These are phyloP conservation scores for Populus hybrid DNA, from an alignment of 441 rosid genomes.

Conservation along the genomic window DNA sequence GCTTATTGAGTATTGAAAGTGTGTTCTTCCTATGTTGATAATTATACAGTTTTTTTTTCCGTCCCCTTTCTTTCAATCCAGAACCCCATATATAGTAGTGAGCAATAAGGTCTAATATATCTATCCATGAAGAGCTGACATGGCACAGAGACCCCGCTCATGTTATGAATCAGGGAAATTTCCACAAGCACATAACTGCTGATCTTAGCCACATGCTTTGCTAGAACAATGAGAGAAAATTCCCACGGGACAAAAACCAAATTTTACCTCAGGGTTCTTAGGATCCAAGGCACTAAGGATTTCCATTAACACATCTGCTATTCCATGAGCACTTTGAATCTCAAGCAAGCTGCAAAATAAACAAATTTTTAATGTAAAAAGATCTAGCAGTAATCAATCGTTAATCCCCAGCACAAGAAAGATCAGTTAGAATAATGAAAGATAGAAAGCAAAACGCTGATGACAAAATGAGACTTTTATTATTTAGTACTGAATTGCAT, in stretches of 20 bases:
- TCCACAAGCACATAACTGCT: neutral
- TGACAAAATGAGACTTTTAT: neutral
- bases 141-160: neutral
- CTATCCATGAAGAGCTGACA: neutral
- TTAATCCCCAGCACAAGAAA: neutral
- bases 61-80: neutral
- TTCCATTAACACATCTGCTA: slow-evolving; percentile 77
- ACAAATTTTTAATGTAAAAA: neutral
- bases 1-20: neutral
- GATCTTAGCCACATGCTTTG: neutral
- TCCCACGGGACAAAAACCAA: neutral
- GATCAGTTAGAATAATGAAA: neutral
- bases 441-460: neutral
- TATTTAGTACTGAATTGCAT: neutral
- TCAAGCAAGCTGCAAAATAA: slow-evolving; percentile 57
- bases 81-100: neutral
- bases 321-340: slow-evolving; percentile 70
- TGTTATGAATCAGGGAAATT: neutral
- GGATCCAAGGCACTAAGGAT: slow-evolving; percentile 93
- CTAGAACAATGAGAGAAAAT: neutral
- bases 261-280: slow-evolving; percentile 65
- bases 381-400: neutral
- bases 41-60: neutral
- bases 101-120: neutral
- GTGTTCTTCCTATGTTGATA: neutral